These are phyloP conservation scores for Chrysanthemum seticuspe DNA, from an alignment of 129 eudicot genomes.

Conservation along the genomic window DNA sequence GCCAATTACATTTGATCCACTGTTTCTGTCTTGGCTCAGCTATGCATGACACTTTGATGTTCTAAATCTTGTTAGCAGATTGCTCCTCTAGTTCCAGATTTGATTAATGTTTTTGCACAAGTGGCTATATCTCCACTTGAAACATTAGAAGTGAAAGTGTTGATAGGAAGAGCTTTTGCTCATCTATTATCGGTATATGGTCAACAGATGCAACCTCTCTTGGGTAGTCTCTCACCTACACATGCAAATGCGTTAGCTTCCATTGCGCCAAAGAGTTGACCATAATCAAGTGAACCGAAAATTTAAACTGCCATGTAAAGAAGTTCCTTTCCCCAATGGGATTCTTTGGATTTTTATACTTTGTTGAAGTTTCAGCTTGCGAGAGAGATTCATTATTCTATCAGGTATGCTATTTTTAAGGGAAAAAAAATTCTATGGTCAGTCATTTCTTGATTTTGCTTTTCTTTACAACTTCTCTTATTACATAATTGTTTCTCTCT, in stretches of 20 bases:
- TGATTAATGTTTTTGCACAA: slow-evolving; percentile 87
- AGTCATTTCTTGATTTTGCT: background rate
- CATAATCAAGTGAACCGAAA: slow-evolving; percentile 8
- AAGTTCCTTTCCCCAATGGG: slow-evolving; percentile 4
- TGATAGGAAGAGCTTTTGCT: slow-evolving; percentile 80
- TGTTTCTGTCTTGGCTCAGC: too few relatives aligned
- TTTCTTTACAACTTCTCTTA: too few relatives aligned
- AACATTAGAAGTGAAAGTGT: slow-evolving; percentile 78
- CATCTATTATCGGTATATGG: slow-evolving; percentile 83
- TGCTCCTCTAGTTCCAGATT: slow-evolving; percentile 71
- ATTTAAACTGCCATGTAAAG: background rate
- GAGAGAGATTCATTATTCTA: slow-evolving; percentile 20
- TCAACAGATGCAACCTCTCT: slow-evolving; percentile 84
- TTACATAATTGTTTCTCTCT: background rate
- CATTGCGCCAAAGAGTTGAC: slow-evolving; percentile 76
- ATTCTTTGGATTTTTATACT: slow-evolving; percentile 26
- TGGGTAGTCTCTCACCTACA: slow-evolving; percentile 73
- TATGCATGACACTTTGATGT: slow-evolving; percentile 4
- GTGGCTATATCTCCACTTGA: slow-evolving; percentile 77
- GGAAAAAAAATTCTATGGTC: background rate
- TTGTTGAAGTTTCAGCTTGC: slow-evolving; percentile 25
- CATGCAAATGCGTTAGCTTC: slow-evolving; percentile 92
- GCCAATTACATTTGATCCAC: too few relatives aligned
- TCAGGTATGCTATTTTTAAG: slow-evolving; percentile 24
- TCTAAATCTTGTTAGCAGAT: slow-evolving; percentile 44